Evolutionary conservation across 2,329 filamentous ascomycete genomes (phyloP), one percentile per base, ranked within the genome.

Genomic region (Clonostachys chloroleuca): DNA sequence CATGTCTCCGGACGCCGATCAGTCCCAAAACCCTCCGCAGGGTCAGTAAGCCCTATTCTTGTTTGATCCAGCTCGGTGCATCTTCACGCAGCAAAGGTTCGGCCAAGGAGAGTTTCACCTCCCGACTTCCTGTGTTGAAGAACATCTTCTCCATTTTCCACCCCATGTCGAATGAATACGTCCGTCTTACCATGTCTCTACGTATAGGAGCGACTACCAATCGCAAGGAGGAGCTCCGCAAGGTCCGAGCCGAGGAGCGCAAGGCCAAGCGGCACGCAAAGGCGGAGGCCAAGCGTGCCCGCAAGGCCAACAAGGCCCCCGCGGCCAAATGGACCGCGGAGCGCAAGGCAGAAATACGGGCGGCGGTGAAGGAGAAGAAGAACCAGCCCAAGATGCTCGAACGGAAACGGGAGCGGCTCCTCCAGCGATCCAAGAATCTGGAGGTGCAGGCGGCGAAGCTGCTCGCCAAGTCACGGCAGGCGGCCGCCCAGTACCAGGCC

Each of bases 361-460:
- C 24, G 24, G 24, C 62, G 47, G 43, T 54, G 8, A 57, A 53
- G 44, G 59, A 55, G 43, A 51, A 51, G 39, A 43, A 54, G 12
- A 57, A 56, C 40, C 59, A 59, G 46, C 51, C 54, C n/a, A 49
- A 42, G 43, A 69, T 69, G 53, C 52, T 59, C 8, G 67, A 70
- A 51, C 72, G 68, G 61, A 64, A 60, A 43, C 65, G 62, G 37
- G 55, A 60, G 44, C 65, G 64, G 17, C 53, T 73, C 44, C 60
- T 68, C 20, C 50, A 51, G n/a, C 66, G 67, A 30, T 66, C 67
- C 34, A 62, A 70, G 24, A 67, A 67, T 55, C 61, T 73, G 35
- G 66, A 73, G 55, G 56, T 54, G 4, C 60, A 73, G 56, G 69
- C 65, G 3, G 52, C 59, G 18, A 67, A 68, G 58, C 50, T 78